Evolutionary conservation across 805 yeast species (phyloP).

Genomic region (Nakazawaea wickerhamii): DNA sequence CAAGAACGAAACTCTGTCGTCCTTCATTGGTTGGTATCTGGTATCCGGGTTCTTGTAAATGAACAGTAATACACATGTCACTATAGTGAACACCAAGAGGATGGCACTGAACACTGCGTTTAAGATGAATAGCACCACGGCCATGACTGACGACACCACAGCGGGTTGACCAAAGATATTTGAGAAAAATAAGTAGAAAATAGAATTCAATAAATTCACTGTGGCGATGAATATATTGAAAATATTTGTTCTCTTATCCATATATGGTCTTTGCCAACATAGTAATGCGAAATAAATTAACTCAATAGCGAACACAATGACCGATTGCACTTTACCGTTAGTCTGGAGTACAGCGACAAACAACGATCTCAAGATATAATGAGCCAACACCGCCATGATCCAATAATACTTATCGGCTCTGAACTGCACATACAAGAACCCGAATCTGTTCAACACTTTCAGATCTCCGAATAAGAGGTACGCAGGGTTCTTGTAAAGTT

Average conservation of each 20-base stretch:
- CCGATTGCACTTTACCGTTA: slow-evolving; percentile 77
- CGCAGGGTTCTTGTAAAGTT: slow-evolving; percentile 84
- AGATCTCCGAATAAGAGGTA: slow-evolving; percentile 84
- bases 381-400: slow-evolving; percentile 57
- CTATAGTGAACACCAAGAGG: slow-evolving; percentile 77
- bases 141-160: slow-evolving; percentile 88
- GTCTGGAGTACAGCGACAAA: slow-evolving; percentile 83
- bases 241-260: slow-evolving; percentile 93
- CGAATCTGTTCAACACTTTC: slow-evolving; percentile 75
- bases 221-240: slow-evolving; percentile 84
- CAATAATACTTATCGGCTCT: slow-evolving; percentile 86
- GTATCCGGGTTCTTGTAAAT: slow-evolving; percentile 90
- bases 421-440: slow-evolving; percentile 88
- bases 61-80: slow-evolving; percentile 81
- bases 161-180: slow-evolving; percentile 77
- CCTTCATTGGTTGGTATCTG: slow-evolving; percentile 92
- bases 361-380: slow-evolving; percentile 68
- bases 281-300: slow-evolving; percentile 58
- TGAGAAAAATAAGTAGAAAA: slow-evolving; percentile 86
- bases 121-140: slow-evolving; percentile 79
- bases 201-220: slow-evolving; percentile 73
- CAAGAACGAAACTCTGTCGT: slow-evolving; percentile 94
- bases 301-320: slow-evolving; percentile 72
- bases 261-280: slow-evolving; percentile 76
- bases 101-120: slow-evolving; percentile 87